Base-by-base conservation (phyloP, 2,329 filamentous ascomycete genomes). In the Pseudogymnoascus sp. region DNA sequence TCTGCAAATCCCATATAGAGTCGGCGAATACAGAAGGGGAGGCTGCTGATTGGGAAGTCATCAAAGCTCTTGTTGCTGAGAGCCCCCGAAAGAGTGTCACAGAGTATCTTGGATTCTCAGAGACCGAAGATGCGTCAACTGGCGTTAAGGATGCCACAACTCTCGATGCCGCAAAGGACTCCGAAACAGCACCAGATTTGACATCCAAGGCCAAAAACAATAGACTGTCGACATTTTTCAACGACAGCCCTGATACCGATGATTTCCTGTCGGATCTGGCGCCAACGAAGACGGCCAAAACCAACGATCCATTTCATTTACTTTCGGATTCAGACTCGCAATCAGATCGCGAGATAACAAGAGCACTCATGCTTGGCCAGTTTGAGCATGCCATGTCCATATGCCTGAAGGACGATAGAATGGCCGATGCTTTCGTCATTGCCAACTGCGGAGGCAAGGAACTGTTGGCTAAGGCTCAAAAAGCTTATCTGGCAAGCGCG, bases 351-450 rank as follows among this genome's bases (percentile, higher is more conserved):
- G 83, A 85, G 64, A 93, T 99, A 68, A 98, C 95, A 3, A 88
- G 86, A 71, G 90, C 93, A 34, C 78, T 99, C 65, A 90, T 98
- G 79, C 82, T 98, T 8, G 95, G 95, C 6, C 85, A 96, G 68
- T 99, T 99, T 72, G 87, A 93, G 64, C 90, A 90, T 74, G 95
- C 95, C 16, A 88, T 96, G 65, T 90, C 96, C 64, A 85, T 96
- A 62, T 96, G 92, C 71, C 79, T 99, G 14, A 87, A 90, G 71
- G 92, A 97, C 75, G 87, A 96, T 68, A 87, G 93, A 62, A 87
- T 98, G 74, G 95, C 95, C 0, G 95, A 99, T 78, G 95, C 95
- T 41, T 96, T 99, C 77, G 92, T 99, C 80, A 93, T 99, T 73
- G 95, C 96, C 57, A 96, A 98, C 71, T 98, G 93, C 72, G 93